Percentiles rank a stretch among this genome's conserved stretches.
Conservation (phyloP, 2,329 filamentous ascomycete species). For the Talaromyces sp. region DNA sequence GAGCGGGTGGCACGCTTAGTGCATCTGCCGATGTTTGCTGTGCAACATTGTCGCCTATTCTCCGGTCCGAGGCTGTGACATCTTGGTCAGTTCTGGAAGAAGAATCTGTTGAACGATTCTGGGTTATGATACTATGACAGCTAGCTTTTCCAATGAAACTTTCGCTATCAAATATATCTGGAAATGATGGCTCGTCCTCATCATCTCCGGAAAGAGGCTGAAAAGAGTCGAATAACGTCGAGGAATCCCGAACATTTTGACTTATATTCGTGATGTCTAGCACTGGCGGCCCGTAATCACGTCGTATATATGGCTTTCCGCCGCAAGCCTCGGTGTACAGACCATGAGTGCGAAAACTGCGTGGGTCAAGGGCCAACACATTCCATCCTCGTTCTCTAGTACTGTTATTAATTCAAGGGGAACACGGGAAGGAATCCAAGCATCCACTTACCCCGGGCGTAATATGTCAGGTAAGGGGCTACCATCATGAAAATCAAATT, state of each 20-base stretch:
- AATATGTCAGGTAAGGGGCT: slow-evolving; percentile 23
- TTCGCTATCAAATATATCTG: slow-evolving; percentile 26
- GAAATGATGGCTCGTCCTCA: slow-evolving; percentile 19
- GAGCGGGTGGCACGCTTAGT: background rate
- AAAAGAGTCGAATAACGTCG: slow-evolving; percentile 24
- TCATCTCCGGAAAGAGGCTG: slow-evolving; percentile 18
- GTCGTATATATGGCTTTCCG: slow-evolving; percentile 21
- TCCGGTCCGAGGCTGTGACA: background rate
- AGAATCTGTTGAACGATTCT: background rate
- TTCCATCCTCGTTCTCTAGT: slow-evolving; percentile 39
- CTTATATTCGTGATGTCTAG: slow-evolving; percentile 28
- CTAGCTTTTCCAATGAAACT: slow-evolving; percentile 14
- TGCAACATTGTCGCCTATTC: background rate
- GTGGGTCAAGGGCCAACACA: slow-evolving; percentile 43
- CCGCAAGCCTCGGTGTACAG: slow-evolving; percentile 39
- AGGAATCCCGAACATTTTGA: slow-evolving; percentile 22
- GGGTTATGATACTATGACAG: background rate
- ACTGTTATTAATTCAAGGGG: slow-evolving; percentile 10
- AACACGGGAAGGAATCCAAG: background rate
- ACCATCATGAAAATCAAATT: slow-evolving; percentile 27
- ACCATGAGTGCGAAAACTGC: slow-evolving; percentile 32
- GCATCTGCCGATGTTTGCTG: background rate
- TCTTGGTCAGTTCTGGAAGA: background rate
- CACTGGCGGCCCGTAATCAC: slow-evolving; percentile 16
- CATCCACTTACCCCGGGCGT: slow-evolving; percentile 18